Evolutionary conservation across 2,329 filamentous ascomycete species (phyloP), one percentile per base, ranked within the genome.

Genomic region (Chrysoporthe austroafricana): DNA sequence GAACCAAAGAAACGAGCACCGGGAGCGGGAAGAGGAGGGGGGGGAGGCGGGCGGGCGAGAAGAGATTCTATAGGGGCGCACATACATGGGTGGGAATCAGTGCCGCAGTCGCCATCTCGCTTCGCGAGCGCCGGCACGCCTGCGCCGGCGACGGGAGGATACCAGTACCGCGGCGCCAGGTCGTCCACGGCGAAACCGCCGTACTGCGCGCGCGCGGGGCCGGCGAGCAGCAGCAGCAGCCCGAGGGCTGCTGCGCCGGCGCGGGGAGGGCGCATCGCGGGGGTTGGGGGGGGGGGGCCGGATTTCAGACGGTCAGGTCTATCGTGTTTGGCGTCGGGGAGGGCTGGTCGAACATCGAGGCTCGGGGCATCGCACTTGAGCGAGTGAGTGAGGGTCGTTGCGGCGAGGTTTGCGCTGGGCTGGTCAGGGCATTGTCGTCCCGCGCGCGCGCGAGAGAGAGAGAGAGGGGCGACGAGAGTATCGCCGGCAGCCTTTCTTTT

Each of bases 241-340:
- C 57, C n/a, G 26, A 42, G 32, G n/a, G 44, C 61, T 8, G 57
- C 56, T 48, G 50, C 18, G 61, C 8, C 56, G 56, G 50, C 18
- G 61, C 8, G 18, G 50, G 57, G 66, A 66, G 63, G 9, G 48
- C 66, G 63, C 68, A 70, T 70, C 21, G 59, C 61, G 52, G 39
- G n/a, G n/a, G n/a, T n/a, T n/a, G n/a, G n/a, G n/a, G 67, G 36
- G 18, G 7, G 26, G 26, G 13, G 57, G 21, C 57, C 44, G n/a
- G n/a, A 54, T n/a, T n/a, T n/a, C 16, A 21, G 9, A 4, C n/a
- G 18, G 7, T n/a, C n/a, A 1, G 21, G 21, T 21, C 21, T 21
- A 21, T 21, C 26, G 26, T 26, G 26, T 26, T 26, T 2, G 26
- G 26, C 26, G 26, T 26, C 2, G 26, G 2, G 26, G 26, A 26